Evolutionary conservation across 225 moss, liverwort and hornwort species (phyloP), one percentile per base, ranked within the genome.

Genomic region (Antitrichia curtipendula): DNA sequence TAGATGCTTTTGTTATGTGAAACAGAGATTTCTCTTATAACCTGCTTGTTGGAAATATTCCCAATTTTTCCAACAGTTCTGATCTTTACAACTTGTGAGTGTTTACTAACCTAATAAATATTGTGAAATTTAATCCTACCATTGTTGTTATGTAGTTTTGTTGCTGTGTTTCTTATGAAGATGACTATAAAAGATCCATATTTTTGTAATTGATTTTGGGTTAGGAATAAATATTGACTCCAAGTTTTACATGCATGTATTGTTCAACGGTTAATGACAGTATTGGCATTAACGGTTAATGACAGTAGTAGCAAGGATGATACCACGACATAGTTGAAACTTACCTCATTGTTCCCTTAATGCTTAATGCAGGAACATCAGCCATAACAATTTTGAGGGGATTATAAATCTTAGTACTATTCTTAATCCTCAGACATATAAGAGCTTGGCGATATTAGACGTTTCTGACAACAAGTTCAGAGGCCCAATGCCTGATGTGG

Each of bases 11-110:
- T 84, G 14, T 61, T 50, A 54, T 87, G 22, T 82, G 18, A 40
- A 77, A 85, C 82, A 89, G 91, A 50, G 87, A 89, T 91, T 20
- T 91, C 1, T 86, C 90, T 19, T 27, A 5, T 22, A 91, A 89
- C 60, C 10, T 9, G 0, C 71, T 87, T 47, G 45, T 3, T 24
- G 89, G 84, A 27, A 24, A 9, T 7, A 60, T 76, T 3, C 89
- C 82, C 36, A 50, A 56, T 40, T 19, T 85, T 5, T 19, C 3
- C 25, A 6, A 5, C 2, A 8, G 4, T 7, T 4, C 13, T 56
- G 8, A 7, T 52, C 84, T 89, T 3, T 66, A 82, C 62, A 49
- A 57, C 84, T 13, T 89, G 87, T 89, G n/a, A 87, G 87, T 84
- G 16, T 23, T 3, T 6, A 54, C 27, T 27, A 21, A 32, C 57